Evolutionary conservation across 2,329 filamentous ascomycete species (phyloP).

Genomic region (Aspergillus pseudoglaucus): DNA sequence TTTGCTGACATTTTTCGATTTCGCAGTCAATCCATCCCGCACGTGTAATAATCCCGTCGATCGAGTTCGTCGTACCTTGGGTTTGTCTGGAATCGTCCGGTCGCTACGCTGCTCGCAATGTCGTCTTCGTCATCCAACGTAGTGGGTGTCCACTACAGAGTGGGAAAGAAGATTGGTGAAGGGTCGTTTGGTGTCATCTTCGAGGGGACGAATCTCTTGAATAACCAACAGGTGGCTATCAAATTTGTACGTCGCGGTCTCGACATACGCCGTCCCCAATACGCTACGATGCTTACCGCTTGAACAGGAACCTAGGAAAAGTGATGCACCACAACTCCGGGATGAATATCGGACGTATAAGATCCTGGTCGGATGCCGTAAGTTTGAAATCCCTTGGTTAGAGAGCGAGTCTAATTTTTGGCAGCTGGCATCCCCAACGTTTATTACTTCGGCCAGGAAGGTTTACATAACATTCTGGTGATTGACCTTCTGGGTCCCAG

Average conservation of each 20-base stretch:
- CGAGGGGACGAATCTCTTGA: conserved; percentile 95
- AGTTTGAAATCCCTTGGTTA: conserved; percentile 42
- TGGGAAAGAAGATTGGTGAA: conserved; percentile 99
- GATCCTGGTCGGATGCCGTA: conserved; percentile 97
- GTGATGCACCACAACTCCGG: conserved; percentile 91
- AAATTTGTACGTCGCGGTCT: conserved; percentile 71
- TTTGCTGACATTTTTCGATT: not conserved
- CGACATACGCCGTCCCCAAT: not conserved
- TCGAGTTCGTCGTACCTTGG: conserved; percentile 3
- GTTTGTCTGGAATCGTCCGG: conserved; percentile 10
- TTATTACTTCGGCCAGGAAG: conserved; percentile 98
- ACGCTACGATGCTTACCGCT: not conserved
- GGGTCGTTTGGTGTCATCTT: conserved; percentile 98
- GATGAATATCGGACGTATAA: conserved; percentile 99
- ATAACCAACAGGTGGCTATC: conserved; percentile 98
- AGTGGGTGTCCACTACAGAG: conserved; percentile 95
- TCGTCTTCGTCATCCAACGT: conserved; percentile 90
- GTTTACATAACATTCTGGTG: conserved; percentile 96
- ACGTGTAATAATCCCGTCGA: conserved; percentile 3
- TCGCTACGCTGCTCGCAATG: conserved; percentile 45
- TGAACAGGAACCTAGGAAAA: conserved; percentile 89
- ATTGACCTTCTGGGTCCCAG: conserved; percentile 94
- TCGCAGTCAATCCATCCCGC: not conserved
- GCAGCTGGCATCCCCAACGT: conserved; percentile 97
- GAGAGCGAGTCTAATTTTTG: conserved; percentile 28